phyloP scores from a whole-genome alignment of 2,329 filamentous ascomycete genomes.

The Atkinsonella hypoxylon region DNA sequence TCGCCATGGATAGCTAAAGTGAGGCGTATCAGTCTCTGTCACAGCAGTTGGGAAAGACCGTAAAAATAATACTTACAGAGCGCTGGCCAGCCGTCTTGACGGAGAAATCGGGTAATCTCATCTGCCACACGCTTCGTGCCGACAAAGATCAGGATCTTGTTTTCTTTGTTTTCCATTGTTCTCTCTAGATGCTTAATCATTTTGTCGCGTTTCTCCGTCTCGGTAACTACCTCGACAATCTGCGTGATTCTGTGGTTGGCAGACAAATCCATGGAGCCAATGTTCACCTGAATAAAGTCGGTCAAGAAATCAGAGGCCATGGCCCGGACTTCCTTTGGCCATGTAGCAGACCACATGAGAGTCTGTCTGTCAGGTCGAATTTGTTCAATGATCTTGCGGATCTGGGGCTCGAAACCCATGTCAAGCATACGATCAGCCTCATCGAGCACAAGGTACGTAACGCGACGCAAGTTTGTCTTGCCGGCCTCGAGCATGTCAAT shows the following conservation, averaged over 20 bases:
- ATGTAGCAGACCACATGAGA: slow-evolving; percentile 99
- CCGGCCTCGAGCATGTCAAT: slow-evolving; percentile 98
- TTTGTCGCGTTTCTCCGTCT: slow-evolving; percentile 93
- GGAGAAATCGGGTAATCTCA: slow-evolving; percentile 93
- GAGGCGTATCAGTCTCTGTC: slow-evolving; percentile 20
- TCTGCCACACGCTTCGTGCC: slow-evolving; percentile 91
- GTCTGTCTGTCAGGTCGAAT: slow-evolving; percentile 98
- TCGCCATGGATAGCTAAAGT: slow-evolving; percentile 87
- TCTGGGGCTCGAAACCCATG: slow-evolving; percentile 99
- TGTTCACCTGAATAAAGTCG: slow-evolving; percentile 98
- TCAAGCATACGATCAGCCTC: slow-evolving; percentile 99
- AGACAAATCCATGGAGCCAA: slow-evolving; percentile 88
- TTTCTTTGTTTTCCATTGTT: slow-evolving; percentile 91
- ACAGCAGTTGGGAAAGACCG: slow-evolving; percentile 18
- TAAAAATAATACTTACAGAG: slow-evolving; percentile 54
- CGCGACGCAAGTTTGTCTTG: slow-evolving; percentile 94
- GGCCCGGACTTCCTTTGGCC: slow-evolving; percentile 96
- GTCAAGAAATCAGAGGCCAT: slow-evolving; percentile 82
- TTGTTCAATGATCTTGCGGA: slow-evolving; percentile 95
- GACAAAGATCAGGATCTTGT: slow-evolving; percentile 94
- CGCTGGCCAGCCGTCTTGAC: slow-evolving; percentile 95
- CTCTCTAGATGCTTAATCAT: slow-evolving; percentile 98
- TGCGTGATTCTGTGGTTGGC: slow-evolving; percentile 98
- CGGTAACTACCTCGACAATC: slow-evolving; percentile 89
- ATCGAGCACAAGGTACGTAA: slow-evolving; percentile 96